A percentile compares a stretch with the other conserved stretches of the same genome.
phyloP scores from a whole-genome alignment of 306 rosid genomes.

The Spatholobus suberectus region DNA sequence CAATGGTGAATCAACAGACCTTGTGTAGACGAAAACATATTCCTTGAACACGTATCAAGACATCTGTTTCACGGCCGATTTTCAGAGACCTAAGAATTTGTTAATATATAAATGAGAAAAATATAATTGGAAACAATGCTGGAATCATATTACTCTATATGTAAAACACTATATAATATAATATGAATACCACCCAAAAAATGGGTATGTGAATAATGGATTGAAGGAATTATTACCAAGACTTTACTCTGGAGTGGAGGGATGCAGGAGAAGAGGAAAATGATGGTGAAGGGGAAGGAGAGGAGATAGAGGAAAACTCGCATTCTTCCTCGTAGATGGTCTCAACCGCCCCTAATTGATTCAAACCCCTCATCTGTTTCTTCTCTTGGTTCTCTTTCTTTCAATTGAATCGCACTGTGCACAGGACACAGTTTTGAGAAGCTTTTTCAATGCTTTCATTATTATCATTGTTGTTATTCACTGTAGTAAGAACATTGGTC shows the following conservation, averaged over 20 bases:
- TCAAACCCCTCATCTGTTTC: slow-evolving; percentile 51
- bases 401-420: slow-evolving; percentile 4
- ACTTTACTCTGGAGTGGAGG: slow-evolving; percentile 56
- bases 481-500: background rate
- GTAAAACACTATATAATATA: background rate
- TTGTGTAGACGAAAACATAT: slow-evolving; percentile 74
- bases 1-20: slow-evolving; percentile 46
- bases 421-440: background rate
- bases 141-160: background rate
- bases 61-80: slow-evolving; percentile 56
- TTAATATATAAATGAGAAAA: background rate
- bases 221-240: slow-evolving; percentile 54
- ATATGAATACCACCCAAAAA: background rate
- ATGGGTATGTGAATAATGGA: background rate
- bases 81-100: slow-evolving; percentile 50
- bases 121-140: background rate
- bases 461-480: background rate
- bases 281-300: slow-evolving; percentile 55
- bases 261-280: slow-evolving; percentile 58
- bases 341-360: slow-evolving; percentile 61
- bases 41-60: slow-evolving; percentile 61
- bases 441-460: slow-evolving; percentile 13
- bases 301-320: slow-evolving; percentile 59
- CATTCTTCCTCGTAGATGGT: slow-evolving; percentile 78
- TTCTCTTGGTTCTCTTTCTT: background rate